Percentiles rank a stretch among this genome's conserved stretches.
These are phyloP conservation scores for Termitomyces eurrhizus DNA, from an alignment of 768 basidiomycete genomes.

Conservation along the genomic window DNA sequence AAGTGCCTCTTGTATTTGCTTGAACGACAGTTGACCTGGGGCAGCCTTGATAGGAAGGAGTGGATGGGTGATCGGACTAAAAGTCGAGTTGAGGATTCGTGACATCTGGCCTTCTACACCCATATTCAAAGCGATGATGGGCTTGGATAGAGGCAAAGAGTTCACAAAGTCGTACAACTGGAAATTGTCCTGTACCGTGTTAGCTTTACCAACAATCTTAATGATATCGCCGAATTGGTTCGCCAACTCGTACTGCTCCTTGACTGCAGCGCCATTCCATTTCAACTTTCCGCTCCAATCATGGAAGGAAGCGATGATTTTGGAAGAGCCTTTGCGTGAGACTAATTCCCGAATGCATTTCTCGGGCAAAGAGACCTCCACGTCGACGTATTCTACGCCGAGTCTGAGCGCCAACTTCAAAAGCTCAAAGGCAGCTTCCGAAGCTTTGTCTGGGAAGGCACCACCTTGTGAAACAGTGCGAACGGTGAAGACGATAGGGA, in stretches of 20 bases:
- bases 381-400: conserved; percentile 90
- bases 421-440: conserved; percentile 69
- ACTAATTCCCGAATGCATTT: conserved; percentile 56
- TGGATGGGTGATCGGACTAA: conserved; percentile 91
- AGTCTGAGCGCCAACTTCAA: conserved; percentile 74
- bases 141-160: conserved; percentile 53
- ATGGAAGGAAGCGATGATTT: conserved; percentile 92
- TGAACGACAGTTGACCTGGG: conserved; percentile 89
- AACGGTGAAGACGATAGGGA: conserved; percentile 93
- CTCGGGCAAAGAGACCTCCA: conserved; percentile 78
- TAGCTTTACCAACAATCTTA: conserved; percentile 90
- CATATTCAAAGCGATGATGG: conserved; percentile 95
- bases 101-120: conserved; percentile 87
- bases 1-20: conserved; percentile 79
- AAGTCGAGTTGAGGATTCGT: conserved; percentile 76
- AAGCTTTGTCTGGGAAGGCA: conserved; percentile 76
- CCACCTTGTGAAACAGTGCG: conserved; percentile 89
- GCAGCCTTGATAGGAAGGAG: conserved; percentile 83
- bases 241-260: conserved; percentile 67
- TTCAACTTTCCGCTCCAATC: conserved; percentile 85
- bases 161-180: conserved; percentile 66
- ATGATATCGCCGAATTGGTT: conserved; percentile 77
- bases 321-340: conserved; percentile 62
- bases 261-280: conserved; percentile 69
- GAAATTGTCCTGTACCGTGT: conserved; percentile 72